Conservation (phyloP, 768 basidiomycete genomes). For the Lactarius indigo region DNA sequence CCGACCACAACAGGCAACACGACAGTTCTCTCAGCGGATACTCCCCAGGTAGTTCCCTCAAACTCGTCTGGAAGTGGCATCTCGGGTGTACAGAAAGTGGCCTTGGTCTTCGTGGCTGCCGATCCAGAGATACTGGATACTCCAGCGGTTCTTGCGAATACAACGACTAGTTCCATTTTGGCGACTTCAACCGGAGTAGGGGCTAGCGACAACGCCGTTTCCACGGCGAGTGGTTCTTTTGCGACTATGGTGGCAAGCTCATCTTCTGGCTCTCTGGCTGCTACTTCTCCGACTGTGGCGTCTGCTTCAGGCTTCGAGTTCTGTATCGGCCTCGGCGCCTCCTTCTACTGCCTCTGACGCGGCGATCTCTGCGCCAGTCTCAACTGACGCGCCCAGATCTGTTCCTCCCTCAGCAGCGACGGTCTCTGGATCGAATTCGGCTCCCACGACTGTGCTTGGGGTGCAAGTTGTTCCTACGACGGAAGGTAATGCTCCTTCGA, state of each 20-base stretch:
- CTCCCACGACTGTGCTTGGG: constrained; percentile 3
- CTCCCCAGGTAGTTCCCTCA: constrained; percentile 12
- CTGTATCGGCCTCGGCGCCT: neutral
- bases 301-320: constrained; percentile 6
- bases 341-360: neutral
- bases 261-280: neutral
- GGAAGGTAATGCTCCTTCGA: constrained; percentile 1
- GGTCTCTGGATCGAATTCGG: neutral
- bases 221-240: neutral
- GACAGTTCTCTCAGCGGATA: neutral
- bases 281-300: constrained; percentile 1
- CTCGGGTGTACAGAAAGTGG: constrained; percentile 41
- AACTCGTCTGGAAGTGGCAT: constrained; percentile 21
- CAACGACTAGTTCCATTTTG: neutral
- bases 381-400: neutral
- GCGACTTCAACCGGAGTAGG: constrained; percentile 16
- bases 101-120: constrained; percentile 49
- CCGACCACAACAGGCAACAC: neutral
- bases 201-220: neutral
- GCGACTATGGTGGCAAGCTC: neutral
- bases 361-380: neutral
- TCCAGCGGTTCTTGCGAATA: neutral
- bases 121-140: constrained; percentile 32
- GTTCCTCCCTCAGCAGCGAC: neutral
- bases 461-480: constrained; percentile 17